Conservation (phyloP, 1,284 basidiomycete genomes). For the Inonotus obliquus region DNA sequence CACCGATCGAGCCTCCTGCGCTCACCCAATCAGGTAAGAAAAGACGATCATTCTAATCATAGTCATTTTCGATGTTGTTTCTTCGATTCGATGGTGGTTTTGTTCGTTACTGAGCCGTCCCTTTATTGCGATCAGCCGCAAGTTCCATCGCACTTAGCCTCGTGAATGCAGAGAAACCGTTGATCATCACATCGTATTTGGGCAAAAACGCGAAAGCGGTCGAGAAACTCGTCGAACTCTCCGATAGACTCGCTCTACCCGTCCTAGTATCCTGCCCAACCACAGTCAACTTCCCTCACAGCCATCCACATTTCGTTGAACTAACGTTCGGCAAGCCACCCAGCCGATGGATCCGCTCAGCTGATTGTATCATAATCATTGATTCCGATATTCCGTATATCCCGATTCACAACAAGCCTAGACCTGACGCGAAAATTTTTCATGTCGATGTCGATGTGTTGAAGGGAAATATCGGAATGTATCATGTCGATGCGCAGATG, state of each 20-base stretch:
- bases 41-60: background rate
- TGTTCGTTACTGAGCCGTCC: background rate
- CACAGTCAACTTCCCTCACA: constrained; percentile 50
- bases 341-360: constrained; percentile 42
- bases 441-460: constrained; percentile 63
- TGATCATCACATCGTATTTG: constrained; percentile 60
- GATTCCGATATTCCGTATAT: constrained; percentile 68
- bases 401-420: constrained; percentile 43
- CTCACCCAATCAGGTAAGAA: constrained; percentile 43
- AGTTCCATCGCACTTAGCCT: constrained; percentile 45
- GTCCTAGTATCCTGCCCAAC: constrained; percentile 49
- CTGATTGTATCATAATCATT: constrained; percentile 59
- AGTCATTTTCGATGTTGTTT: background rate
- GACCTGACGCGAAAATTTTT: constrained; percentile 44
- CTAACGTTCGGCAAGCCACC: constrained; percentile 41
- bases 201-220: constrained; percentile 54
- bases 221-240: constrained; percentile 42
- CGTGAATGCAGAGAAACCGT: constrained; percentile 44
- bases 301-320: constrained; percentile 51
- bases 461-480: constrained; percentile 47
- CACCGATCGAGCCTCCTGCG: constrained; percentile 43
- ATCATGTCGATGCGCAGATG: constrained; percentile 52
- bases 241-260: constrained; percentile 48
- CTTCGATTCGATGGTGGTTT: no score
- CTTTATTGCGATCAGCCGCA: constrained; percentile 31